Base-by-base conservation (phyloP, 257 asterid genomes). In the Lithospermum erythrorhizon region DNA sequence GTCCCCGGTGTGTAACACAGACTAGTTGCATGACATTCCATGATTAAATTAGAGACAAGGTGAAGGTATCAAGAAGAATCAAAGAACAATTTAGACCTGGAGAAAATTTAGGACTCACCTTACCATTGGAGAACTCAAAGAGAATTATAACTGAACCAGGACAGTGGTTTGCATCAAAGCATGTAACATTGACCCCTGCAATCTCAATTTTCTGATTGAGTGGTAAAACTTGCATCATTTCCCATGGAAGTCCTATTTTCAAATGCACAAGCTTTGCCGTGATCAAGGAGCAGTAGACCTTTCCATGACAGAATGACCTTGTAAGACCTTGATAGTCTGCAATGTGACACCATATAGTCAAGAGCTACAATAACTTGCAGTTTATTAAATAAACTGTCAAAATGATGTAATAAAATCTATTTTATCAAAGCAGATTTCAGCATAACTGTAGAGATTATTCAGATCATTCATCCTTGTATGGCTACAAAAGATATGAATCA, bases 301-400 rank as follows among this genome's bases (percentile, higher is more conserved):
- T 84, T 66, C 97, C 97, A 72, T 91, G 95, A 76, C 80, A 71
- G 74, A 91, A 91, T 65, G 97, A 81, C 81, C 23, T 81, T 20
- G 98, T 86, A 65, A 91, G 90, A 65, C 97, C 98, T 83, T 86
- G 95, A 88, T 91, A 91, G 82, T 91, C 98, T 91, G 89, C 77
- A 79, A 64, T 14, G 70, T 52, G 58, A 67, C 58, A 41, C 1
- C 16, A 41, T 2, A 41, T 11, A 41, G 18, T 41, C 49, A 41
- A 41, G 2, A 41, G 49, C 49, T 41, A 18, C 18, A 41, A 41
- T 17, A 41, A 41, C 17, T 41, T 41, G 49, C 16, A 41, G 49
- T 41, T 37, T 41, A 41, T 41, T 41, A 11, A 11, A 41, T 41
- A 13, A 41, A 41, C 49, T 2, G 18, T 13, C 17, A 41, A 41